Evolutionary conservation across 2,329 filamentous ascomycete genomes (phyloP).

Genomic region (Colletotrichum godetiae): DNA sequence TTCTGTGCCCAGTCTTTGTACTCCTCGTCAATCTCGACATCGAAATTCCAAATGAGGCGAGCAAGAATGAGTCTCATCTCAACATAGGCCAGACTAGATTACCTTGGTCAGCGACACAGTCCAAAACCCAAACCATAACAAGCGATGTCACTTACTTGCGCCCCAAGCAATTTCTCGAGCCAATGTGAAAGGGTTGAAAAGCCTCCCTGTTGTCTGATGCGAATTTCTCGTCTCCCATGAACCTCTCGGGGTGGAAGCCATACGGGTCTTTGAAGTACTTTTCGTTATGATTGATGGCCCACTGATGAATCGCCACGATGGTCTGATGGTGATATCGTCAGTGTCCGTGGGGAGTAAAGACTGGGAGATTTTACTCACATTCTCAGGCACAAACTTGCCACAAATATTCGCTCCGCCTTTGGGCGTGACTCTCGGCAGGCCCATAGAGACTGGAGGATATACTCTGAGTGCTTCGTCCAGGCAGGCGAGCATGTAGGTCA

Average conservation of each 20-base stretch:
- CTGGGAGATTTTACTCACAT: conserved; percentile 34
- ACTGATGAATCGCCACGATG: conserved; percentile 15
- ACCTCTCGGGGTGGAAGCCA: conserved; percentile 14
- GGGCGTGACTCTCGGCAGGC: conserved; percentile 41
- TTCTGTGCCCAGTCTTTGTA: conserved; percentile 49
- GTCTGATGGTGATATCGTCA: not conserved
- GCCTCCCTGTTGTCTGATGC: conserved; percentile 49
- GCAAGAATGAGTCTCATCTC: conserved; percentile 62
- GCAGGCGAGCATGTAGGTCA: conserved; percentile 52
- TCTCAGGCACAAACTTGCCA: conserved; percentile 45
- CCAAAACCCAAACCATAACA: too few relatives aligned
- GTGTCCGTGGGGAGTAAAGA: not conserved
- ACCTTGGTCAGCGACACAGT: not conserved
- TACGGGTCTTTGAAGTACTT: conserved; percentile 6
- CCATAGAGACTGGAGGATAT: conserved; percentile 45
- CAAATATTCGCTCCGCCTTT: conserved; percentile 45
- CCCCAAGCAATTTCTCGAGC: not conserved
- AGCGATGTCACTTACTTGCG: not conserved
- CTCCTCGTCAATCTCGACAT: conserved; percentile 53
- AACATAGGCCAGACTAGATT: conserved; percentile 57
- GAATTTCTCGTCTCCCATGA: conserved; percentile 6
- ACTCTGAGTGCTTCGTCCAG: conserved; percentile 55
- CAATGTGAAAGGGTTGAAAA: conserved; percentile 55
- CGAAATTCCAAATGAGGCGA: conserved; percentile 60
- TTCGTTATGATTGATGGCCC: conserved; percentile 10